These are phyloP conservation scores for Scedosporium dehoogii DNA, from an alignment of 2,329 filamentous ascomycete genomes.

Conservation along the genomic window DNA sequence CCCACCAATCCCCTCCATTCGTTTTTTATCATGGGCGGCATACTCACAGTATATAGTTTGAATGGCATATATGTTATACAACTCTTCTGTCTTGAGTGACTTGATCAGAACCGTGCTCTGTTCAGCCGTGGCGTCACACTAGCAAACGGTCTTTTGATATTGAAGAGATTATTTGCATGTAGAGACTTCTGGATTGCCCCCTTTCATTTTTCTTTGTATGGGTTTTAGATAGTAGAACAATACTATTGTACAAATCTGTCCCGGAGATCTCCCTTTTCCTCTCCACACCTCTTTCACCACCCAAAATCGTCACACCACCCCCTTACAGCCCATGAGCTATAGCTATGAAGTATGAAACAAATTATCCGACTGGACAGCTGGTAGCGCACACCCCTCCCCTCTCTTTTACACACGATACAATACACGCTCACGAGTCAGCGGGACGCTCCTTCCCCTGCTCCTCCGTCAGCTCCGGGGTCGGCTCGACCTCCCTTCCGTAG, in stretches of 20 bases:
- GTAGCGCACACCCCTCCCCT: not conserved
- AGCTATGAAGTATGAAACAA: not conserved
- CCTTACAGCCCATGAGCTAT: no score
- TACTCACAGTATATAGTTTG: not conserved
- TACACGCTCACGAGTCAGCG: not conserved
- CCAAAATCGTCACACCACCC: not conserved
- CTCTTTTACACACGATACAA: not conserved
- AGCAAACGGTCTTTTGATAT: not conserved
- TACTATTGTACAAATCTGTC: not conserved
- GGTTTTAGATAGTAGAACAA: not conserved
- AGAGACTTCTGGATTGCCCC: not conserved
- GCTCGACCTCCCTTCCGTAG: not conserved
- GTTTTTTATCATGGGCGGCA: conserved; percentile 1
- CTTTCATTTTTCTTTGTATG: not conserved
- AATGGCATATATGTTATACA: not conserved
- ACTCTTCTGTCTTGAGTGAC: not conserved
- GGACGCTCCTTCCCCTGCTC: not conserved
- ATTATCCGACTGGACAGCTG: not conserved
- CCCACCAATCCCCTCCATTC: not conserved
- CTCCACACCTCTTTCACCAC: not conserved
- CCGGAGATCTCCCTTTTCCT: not conserved
- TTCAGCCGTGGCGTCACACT: not conserved
- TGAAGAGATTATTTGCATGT: not conserved
- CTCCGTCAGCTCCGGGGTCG: not conserved
- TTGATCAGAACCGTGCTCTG: not conserved